phyloP scores from a whole-genome alignment of 805 yeast species.

The Candida silvicultrix region DNA sequence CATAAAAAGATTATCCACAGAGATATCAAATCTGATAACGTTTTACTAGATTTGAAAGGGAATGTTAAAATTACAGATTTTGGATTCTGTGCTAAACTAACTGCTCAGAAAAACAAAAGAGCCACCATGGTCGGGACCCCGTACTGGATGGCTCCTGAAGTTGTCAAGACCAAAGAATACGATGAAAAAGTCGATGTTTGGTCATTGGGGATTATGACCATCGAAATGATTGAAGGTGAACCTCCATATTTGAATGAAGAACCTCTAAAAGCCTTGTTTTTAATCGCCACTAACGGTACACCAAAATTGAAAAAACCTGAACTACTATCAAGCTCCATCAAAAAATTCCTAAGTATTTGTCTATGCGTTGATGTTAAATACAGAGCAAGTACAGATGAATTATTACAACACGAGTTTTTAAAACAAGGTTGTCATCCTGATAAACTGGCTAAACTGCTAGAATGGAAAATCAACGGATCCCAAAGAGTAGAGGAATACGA shows the following conservation, averaged over 20 bases:
- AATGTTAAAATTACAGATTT: constrained; percentile 94
- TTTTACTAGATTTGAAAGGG: constrained; percentile 73
- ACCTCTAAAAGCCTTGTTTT: constrained; percentile 86
- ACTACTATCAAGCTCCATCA: constrained; percentile 68
- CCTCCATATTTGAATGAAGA: constrained; percentile 97
- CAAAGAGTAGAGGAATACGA: neutral
- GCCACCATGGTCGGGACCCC: constrained; percentile 99
- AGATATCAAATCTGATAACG: constrained; percentile 96
- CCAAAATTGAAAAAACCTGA: constrained; percentile 92
- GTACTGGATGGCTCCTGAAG: constrained; percentile 99
- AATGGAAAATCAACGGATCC: constrained; percentile 29
- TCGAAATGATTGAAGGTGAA: constrained; percentile 98
- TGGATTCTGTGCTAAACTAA: constrained; percentile 93
- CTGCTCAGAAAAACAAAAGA: constrained; percentile 78
- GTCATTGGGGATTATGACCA: constrained; percentile 97
- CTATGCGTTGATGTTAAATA: constrained; percentile 90
- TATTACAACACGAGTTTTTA: constrained; percentile 70
- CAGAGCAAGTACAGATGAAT: constrained; percentile 86
- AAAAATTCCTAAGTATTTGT: constrained; percentile 84
- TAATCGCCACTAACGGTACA: constrained; percentile 96
- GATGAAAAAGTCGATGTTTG: constrained; percentile 97
- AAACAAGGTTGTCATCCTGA: constrained; percentile 54
- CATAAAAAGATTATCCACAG: constrained; percentile 91
- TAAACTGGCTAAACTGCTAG: constrained; percentile 54
- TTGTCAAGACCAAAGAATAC: constrained; percentile 89